Evolutionary conservation across 306 rosid genomes (phyloP), one percentile per base, ranked within the genome.

Genomic region (Gynostemma pentaphyllum): DNA sequence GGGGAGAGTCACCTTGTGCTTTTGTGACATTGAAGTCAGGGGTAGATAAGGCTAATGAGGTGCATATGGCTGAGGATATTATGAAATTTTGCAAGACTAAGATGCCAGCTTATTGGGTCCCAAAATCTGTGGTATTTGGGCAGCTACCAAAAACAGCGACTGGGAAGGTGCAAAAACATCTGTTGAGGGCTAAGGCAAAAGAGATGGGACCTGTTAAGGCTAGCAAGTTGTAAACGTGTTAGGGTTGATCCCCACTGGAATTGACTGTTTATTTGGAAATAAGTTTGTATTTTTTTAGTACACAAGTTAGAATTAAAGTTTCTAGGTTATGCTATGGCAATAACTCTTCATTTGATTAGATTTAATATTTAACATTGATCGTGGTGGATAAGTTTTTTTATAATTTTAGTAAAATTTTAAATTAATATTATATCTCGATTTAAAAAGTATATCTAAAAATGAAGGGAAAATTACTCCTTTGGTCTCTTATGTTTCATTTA

Each of bases 1-100:
- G 98, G 98, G 95, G 98, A 0, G 98, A 88, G 78, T 79, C 96
- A 68, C 94, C 96, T 19, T 82, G 96, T 40, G 96, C 96, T 16
- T 88, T 88, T 53, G 98, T 92, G 75, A 84, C 92, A 1, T 59
- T 86, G 50, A 88, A 91, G 74, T 63, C 71, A 0, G 79, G 72
- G 59, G 72, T 85, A 8, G 85, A 82, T 69, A 51, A 12, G n/a
- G 75, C 83, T 1, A 47, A 92, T n/a, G 83, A 84, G 59, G 70
- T 67, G 51, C 80, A 23, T 53, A 23, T 88, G 52, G 71, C 53
- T 24, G 87, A 84, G 67, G 95, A 92, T 44, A 88, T 92, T 67
- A 46, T 88, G 47, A 84, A 79, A 71, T 88, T 92, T 80, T 84
- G 94, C 73, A 72, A 73, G 68, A 68, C 88, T 21, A 88, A 86